Evolutionary conservation across 345 rosid species (phyloP).

Genomic region (Eutrema japonicum): DNA sequence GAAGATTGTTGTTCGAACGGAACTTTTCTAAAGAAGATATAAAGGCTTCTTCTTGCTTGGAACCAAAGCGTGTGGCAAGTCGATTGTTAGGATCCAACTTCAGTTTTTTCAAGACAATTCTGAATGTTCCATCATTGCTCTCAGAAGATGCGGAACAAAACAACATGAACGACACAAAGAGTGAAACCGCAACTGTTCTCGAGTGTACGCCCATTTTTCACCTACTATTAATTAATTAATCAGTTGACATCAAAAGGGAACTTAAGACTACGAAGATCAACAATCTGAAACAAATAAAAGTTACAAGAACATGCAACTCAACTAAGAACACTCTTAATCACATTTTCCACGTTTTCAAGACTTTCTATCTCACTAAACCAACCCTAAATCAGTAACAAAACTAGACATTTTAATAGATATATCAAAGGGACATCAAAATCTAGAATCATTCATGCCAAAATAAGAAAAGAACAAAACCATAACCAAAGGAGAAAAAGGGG

Average conservation of each 20-base stretch:
- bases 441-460: too few relatives aligned
- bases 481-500: too few relatives aligned
- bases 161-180: constrained; percentile 51
- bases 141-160: constrained; percentile 43
- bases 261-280: not conserved
- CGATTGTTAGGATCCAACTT: constrained; percentile 59
- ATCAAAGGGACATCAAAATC: not conserved
- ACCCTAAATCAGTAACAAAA: not conserved
- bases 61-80: constrained; percentile 57
- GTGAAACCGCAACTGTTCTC: constrained; percentile 23
- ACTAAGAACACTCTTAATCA: not conserved
- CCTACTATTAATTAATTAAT: constrained; percentile 12
- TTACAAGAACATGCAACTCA: constrained; percentile 27
- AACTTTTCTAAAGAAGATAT: constrained; percentile 54
- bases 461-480: not conserved
- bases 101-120: constrained; percentile 74
- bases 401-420: not conserved
- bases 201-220: constrained; percentile 28
- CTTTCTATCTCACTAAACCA: not conserved
- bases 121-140: constrained; percentile 52
- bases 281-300: not conserved
- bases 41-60: constrained; percentile 54
- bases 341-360: too few relatives aligned
- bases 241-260: not conserved
- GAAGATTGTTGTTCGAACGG: constrained; percentile 40